Conservation (phyloP, 768 basidiomycete genomes). For the Trametes meyenii region DNA sequence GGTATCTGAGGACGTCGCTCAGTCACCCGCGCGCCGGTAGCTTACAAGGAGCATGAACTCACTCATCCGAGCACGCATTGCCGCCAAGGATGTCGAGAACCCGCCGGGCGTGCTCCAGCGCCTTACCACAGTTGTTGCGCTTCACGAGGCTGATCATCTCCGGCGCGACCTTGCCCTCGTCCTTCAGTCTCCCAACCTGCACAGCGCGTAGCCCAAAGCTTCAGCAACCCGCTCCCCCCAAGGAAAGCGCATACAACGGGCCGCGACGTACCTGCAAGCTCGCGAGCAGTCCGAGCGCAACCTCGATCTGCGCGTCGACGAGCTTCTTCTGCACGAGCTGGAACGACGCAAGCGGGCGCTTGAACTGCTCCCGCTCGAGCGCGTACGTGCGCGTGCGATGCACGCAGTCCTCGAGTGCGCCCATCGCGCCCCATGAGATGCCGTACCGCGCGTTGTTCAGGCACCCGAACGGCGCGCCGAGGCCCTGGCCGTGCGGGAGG, state of each 20-base stretch:
- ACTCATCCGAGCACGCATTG: constrained; percentile 94
- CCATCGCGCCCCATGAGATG: constrained; percentile 96
- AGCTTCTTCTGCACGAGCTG: constrained; percentile 99
- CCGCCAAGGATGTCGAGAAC: constrained; percentile 92
- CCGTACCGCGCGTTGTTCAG: constrained; percentile 89
- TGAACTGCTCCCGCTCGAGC: constrained; percentile 89
- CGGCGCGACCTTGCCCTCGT: constrained; percentile 67
- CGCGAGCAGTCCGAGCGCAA: constrained; percentile 74
- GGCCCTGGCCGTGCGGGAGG: constrained; percentile 75
- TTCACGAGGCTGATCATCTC: constrained; percentile 97
- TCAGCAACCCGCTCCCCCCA: neutral
- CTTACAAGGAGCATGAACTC: constrained; percentile 34
- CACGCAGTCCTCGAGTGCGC: constrained; percentile 92
- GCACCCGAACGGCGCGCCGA: constrained; percentile 88
- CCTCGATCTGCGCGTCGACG: constrained; percentile 89
- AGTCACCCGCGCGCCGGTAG: neutral
- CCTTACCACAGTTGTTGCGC: constrained; percentile 95
- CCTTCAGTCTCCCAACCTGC: constrained; percentile 80
- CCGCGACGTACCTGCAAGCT: constrained; percentile 59
- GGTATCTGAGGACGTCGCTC: constrained; percentile 59
- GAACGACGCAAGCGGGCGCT: constrained; percentile 88
- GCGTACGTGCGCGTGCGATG: constrained; percentile 78
- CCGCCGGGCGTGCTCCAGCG: constrained; percentile 76
- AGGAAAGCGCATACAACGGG: neutral
- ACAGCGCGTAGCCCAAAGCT: neutral